Evolutionary conservation across 2,329 filamentous ascomycete genomes (phyloP).

Genomic region (Fusarium circinatum): DNA sequence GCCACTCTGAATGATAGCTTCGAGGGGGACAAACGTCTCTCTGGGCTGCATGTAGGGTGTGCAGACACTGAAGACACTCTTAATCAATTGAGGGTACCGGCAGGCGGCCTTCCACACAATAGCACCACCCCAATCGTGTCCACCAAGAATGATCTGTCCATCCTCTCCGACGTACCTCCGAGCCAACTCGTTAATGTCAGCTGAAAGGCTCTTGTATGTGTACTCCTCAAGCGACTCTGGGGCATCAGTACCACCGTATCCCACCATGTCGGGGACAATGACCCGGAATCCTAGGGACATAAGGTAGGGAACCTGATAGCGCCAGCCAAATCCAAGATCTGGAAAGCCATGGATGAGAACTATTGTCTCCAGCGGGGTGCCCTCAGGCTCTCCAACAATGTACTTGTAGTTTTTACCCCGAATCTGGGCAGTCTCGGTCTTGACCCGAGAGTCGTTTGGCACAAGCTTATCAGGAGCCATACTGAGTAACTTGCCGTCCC

Average conservation of each 20-base stretch:
- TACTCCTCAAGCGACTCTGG: constrained; percentile 72
- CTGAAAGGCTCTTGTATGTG: constrained; percentile 75
- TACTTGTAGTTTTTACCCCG: constrained; percentile 78
- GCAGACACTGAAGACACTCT: constrained; percentile 81
- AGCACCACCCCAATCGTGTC: constrained; percentile 92
- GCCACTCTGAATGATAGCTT: constrained; percentile 65
- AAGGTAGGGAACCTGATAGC: constrained; percentile 85
- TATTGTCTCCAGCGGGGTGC: constrained; percentile 58
- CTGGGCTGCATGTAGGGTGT: constrained; percentile 75
- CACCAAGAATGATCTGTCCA: constrained; percentile 78
- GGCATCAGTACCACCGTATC: constrained; percentile 81
- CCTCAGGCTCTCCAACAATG: constrained; percentile 63
- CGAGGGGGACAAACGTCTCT: constrained; percentile 63
- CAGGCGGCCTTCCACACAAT: constrained; percentile 79
- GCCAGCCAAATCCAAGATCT: constrained; percentile 86
- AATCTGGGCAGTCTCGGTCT: constrained; percentile 70
- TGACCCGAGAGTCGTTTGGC: constrained; percentile 72
- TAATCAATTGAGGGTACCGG: constrained; percentile 78
- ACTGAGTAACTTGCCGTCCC: not conserved
- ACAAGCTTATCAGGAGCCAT: constrained; percentile 72
- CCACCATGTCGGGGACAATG: constrained; percentile 86
- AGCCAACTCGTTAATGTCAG: constrained; percentile 80
- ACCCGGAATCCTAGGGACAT: constrained; percentile 78
- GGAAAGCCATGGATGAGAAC: constrained; percentile 81
- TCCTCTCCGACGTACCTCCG: constrained; percentile 58